Conservation (phyloP, 2,329 filamentous ascomycete species). For the Pezicula rhizophila region DNA sequence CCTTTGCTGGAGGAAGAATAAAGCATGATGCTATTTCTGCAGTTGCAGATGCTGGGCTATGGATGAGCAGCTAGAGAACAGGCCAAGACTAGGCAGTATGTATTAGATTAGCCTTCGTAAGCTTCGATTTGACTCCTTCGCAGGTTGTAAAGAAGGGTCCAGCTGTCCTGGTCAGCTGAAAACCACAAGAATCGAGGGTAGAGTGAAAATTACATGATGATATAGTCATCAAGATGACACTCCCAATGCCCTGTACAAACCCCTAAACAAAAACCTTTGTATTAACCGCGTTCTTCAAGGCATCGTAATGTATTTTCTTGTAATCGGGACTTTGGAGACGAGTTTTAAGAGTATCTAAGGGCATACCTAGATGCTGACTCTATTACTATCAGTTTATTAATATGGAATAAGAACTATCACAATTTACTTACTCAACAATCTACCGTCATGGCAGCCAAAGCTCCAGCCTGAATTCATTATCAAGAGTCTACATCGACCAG, state of each 20-base stretch:
- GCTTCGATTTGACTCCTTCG: constrained; percentile 63
- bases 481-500: constrained; percentile 1
- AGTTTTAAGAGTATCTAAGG: constrained; percentile 85
- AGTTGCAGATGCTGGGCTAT: constrained; percentile 66
- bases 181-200: background rate
- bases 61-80: constrained; percentile 63
- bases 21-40: constrained; percentile 82
- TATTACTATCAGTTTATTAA: too few species aligned
- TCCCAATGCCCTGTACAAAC: constrained; percentile 85
- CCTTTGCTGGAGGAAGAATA: constrained; percentile 82
- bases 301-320: constrained; percentile 56
- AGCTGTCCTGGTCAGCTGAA: constrained; percentile 41
- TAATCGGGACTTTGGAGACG: constrained; percentile 76
- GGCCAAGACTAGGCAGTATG: constrained; percentile 48
- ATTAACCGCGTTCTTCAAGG: constrained; percentile 46
- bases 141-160: constrained; percentile 89
- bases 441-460: constrained; percentile 77
- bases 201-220: constrained; percentile 59
- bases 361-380: constrained; percentile 51
- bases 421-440: constrained; percentile 59
- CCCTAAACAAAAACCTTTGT: constrained; percentile 56
- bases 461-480: constrained; percentile 59
- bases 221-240: constrained; percentile 78
- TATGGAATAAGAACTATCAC: too few species aligned
- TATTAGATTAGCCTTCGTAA: constrained; percentile 46